Percentiles rank a stretch among this genome's conserved stretches.
phyloP scores from a whole-genome alignment of 352 stramenopile genomes.

The Phytophthora uliginosa region DNA sequence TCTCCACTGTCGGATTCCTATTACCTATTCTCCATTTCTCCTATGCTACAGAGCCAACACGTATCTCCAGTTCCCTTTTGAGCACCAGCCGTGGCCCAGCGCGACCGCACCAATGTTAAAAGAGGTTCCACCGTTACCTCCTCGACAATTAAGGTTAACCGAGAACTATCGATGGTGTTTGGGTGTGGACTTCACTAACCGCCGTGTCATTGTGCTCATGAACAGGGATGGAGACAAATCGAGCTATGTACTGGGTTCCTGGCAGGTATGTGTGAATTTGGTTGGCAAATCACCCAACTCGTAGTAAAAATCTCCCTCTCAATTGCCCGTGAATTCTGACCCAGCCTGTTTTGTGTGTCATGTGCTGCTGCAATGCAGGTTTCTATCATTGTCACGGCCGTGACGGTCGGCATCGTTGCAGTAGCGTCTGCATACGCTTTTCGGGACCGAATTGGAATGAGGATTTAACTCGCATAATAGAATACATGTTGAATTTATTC shows the following conservation, averaged over 20 bases:
- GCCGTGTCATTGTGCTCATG: not conserved
- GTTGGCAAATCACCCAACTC: no score
- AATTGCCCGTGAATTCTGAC: not conserved
- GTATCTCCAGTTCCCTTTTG: conserved; percentile 53
- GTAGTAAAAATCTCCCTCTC: not conserved
- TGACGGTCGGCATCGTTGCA: conserved; percentile 43
- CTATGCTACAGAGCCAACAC: conserved; percentile 22
- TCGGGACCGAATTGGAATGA: conserved; percentile 40
- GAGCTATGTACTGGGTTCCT: conserved; percentile 22
- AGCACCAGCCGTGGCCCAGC: conserved; percentile 47
- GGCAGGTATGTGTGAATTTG: conserved; percentile 31
- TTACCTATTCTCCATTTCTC: conserved; percentile 4
- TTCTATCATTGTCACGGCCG: conserved; percentile 38
- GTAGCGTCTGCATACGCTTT: conserved; percentile 41
- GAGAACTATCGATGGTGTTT: not conserved
- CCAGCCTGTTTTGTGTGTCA: not conserved
- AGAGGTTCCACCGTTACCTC: conserved; percentile 34
- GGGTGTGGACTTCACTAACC: not conserved
- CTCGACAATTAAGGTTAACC: conserved; percentile 33
- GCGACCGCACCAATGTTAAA: conserved; percentile 34
- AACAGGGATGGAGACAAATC: conserved; percentile 24
- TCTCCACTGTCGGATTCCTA: not conserved
- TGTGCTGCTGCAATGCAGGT: conserved; percentile 21
- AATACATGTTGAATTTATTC: conserved; percentile 43
- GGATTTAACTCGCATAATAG: conserved; percentile 22